Evolutionary conservation across 1,284 basidiomycete species (phyloP).

Genomic region (Cutaneotrichosporon sp.): DNA sequence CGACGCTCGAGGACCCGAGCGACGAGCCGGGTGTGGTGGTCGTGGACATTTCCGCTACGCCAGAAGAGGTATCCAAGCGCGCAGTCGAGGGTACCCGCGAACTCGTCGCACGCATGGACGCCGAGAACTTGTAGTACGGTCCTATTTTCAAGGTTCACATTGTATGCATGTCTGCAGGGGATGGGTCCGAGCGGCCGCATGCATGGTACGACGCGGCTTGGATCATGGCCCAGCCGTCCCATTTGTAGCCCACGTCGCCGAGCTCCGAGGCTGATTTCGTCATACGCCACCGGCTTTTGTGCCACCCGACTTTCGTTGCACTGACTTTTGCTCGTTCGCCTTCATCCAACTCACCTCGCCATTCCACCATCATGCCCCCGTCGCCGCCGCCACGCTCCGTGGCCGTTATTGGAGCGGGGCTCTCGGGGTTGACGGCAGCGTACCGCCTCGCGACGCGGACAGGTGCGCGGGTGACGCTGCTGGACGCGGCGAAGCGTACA

Average conservation of each 20-base stretch:
- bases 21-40: constrained; percentile 64
- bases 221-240: too few relatives aligned
- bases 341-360: too few relatives aligned
- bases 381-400: constrained; percentile 6
- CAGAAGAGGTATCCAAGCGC: constrained; percentile 56
- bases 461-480: constrained; percentile 6
- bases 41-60: constrained; percentile 58
- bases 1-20: constrained; percentile 67
- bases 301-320: too few relatives aligned
- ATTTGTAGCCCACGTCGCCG: too few relatives aligned
- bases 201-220: too few relatives aligned
- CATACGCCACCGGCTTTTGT: too few relatives aligned
- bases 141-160: too few relatives aligned
- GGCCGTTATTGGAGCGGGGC: constrained; percentile 44
- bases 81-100: constrained; percentile 40
- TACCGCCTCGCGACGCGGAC: constrained; percentile 30
- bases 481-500: constrained; percentile 3
- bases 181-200: too few relatives aligned
- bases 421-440: constrained; percentile 43
- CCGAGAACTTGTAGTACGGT: neutral
- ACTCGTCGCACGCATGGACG: constrained; percentile 22
- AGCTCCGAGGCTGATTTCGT: too few relatives aligned
- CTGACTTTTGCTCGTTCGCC: too few relatives aligned
- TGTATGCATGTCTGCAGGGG: too few relatives aligned
- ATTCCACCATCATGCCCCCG: too few relatives aligned